These are phyloP conservation scores for Cystobasidium onofrii DNA, from an alignment of 768 basidiomycete species.

Conservation along the genomic window DNA sequence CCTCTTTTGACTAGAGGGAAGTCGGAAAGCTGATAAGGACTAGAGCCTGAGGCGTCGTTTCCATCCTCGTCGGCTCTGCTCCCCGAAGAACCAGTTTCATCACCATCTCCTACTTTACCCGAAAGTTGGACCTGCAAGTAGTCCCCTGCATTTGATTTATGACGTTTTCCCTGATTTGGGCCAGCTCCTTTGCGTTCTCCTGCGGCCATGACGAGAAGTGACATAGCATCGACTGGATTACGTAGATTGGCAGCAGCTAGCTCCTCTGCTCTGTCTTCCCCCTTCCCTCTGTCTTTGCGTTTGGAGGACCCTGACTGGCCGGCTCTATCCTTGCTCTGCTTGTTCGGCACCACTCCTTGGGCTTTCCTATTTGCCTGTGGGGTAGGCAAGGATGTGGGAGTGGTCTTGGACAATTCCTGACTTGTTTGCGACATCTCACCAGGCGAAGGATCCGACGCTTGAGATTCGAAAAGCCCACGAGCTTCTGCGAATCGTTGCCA, in stretches of 20 bases:
- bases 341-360: background rate
- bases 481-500: slow-evolving; percentile 6
- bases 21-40: slow-evolving; percentile 9
- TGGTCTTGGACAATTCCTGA: background rate
- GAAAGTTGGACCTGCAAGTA: background rate
- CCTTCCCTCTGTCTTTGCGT: background rate
- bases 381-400: background rate
- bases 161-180: background rate
- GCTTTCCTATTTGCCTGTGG: background rate
- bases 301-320: background rate
- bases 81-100: background rate
- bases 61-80: background rate
- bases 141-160: background rate
- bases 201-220: slow-evolving; percentile 28
- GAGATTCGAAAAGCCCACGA: background rate
- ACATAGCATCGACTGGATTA: slow-evolving; percentile 34
- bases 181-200: background rate
- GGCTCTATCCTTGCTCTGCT: background rate
- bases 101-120: background rate
- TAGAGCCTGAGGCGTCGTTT: background rate
- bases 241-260: slow-evolving; percentile 26
- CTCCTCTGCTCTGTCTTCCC: slow-evolving; percentile 12
- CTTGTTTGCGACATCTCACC: background rate
- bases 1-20: slow-evolving; percentile 35
- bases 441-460: background rate